Percentiles rank a stretch among this genome's conserved stretches.
Evolutionary conservation across 768 basidiomycete genomes (phyloP).

Genomic region (Peribolospora kevripleyi): DNA sequence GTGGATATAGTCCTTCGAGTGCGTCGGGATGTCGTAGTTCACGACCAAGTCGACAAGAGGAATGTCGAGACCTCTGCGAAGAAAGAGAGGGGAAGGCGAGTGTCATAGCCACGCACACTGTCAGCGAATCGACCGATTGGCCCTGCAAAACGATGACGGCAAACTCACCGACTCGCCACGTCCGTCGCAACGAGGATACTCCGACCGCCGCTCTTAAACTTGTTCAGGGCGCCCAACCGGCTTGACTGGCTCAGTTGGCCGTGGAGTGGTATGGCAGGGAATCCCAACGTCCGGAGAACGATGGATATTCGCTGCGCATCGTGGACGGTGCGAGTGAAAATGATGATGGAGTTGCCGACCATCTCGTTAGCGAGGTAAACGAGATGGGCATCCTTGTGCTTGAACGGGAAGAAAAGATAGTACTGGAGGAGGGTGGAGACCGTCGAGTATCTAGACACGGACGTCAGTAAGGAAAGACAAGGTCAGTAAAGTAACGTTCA

Average conservation of each 20-base stretch:
- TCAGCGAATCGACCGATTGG: not conserved
- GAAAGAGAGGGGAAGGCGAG: not conserved
- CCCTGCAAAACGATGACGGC: not conserved
- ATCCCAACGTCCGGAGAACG: constrained; percentile 67
- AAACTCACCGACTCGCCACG: constrained; percentile 60
- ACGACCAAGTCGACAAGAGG: constrained; percentile 88
- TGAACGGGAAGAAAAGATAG: constrained; percentile 76
- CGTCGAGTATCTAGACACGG: constrained; percentile 56
- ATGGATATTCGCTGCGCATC: constrained; percentile 77
- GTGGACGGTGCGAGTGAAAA: constrained; percentile 86
- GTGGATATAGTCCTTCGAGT: constrained; percentile 98
- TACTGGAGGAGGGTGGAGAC: constrained; percentile 87
- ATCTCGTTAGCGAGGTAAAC: constrained; percentile 70
- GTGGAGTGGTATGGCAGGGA: constrained; percentile 84
- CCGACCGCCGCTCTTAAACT: constrained; percentile 86
- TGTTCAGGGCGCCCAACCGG: constrained; percentile 70
- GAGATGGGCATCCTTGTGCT: constrained; percentile 75
- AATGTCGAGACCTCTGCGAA: constrained; percentile 64
- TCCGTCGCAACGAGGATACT: constrained; percentile 86
- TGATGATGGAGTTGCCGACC: constrained; percentile 76
- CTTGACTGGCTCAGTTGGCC: constrained; percentile 86
- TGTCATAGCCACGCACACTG: too few relatives aligned
- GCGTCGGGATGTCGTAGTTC: constrained; percentile 91
- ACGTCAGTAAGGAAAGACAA: not conserved
- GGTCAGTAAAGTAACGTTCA: not conserved